Percentiles rank a stretch among this genome's conserved stretches.
Evolutionary conservation across 2,329 filamentous ascomycete genomes (phyloP).

Genomic region (Pseudogymnoascus sp.): DNA sequence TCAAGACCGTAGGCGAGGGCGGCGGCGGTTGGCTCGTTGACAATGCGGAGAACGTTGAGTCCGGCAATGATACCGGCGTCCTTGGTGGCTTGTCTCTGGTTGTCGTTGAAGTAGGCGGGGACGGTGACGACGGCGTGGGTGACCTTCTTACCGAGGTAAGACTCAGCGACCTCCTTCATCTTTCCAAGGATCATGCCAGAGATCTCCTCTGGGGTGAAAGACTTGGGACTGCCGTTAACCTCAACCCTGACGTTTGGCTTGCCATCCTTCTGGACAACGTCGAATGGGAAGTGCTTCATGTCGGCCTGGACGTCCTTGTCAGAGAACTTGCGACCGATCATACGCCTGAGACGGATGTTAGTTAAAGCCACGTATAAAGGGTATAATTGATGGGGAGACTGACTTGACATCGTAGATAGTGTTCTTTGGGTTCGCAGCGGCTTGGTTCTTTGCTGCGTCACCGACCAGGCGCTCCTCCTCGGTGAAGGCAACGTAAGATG

Average conservation of each 20-base stretch:
- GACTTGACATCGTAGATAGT: conserved; percentile 81
- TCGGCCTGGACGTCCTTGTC: conserved; percentile 87
- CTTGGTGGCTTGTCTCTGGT: conserved; percentile 94
- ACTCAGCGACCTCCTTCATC: conserved; percentile 78
- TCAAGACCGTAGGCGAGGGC: conserved; percentile 91
- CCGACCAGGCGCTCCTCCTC: conserved; percentile 95
- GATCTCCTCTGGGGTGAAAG: conserved; percentile 72
- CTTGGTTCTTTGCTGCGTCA: conserved; percentile 96
- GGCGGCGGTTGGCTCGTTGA: conserved; percentile 93
- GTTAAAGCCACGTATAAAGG: conserved; percentile 17
- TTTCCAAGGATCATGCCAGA: conserved; percentile 75
- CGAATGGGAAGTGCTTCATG: conserved; percentile 98
- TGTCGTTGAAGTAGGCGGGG: conserved; percentile 97
- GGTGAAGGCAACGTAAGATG: conserved; percentile 92
- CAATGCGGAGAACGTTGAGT: conserved; percentile 89
- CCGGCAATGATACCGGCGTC: conserved; percentile 87
- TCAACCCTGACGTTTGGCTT: conserved; percentile 80
- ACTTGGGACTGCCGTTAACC: conserved; percentile 55
- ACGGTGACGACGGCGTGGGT: conserved; percentile 88
- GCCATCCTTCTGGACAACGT: conserved; percentile 78
- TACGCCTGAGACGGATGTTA: conserved; percentile 48
- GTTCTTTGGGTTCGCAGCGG: conserved; percentile 65
- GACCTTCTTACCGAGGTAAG: conserved; percentile 73
- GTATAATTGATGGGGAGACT: conserved; percentile 32
- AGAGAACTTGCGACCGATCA: conserved; percentile 75